Conservation (phyloP, 108 stramenopile genomes). For the Nannochloropsis oceanica region DNA sequence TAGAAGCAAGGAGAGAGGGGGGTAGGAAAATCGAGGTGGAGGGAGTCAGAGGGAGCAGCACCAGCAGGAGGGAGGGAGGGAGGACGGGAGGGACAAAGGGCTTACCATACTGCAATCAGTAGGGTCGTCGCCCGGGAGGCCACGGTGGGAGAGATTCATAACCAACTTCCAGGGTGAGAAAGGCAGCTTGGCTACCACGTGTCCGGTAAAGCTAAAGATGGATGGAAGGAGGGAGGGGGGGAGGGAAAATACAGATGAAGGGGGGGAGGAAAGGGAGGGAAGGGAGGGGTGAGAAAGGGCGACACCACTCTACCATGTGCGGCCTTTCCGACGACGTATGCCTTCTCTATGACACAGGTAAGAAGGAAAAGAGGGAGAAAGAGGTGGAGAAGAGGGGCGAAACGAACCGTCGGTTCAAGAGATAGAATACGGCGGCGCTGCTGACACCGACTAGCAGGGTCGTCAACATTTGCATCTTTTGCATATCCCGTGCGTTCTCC, state of each 20-base stretch:
- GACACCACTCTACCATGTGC: not conserved
- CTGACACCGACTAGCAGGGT: not conserved
- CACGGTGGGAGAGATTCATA: too few species aligned
- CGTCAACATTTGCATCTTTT: not conserved
- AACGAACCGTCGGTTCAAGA: not conserved
- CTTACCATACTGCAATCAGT: too few species aligned
- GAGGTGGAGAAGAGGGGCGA: not conserved
- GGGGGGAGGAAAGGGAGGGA: not conserved
- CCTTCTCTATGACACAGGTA: not conserved
- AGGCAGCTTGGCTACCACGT: too few species aligned
- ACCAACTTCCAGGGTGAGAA: too few species aligned
- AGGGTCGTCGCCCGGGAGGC: too few species aligned
- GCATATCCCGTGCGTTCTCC: not conserved
- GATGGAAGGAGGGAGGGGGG: not conserved
- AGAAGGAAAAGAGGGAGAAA: not conserved
- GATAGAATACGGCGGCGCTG: not conserved
- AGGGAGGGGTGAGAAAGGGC: not conserved
- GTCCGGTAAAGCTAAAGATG: too few species aligned
- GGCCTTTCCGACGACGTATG: not conserved
- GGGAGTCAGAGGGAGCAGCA: too few species aligned
- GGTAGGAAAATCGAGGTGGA: too few species aligned
- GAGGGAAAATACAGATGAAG: not conserved
- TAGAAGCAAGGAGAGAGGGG: too few species aligned
- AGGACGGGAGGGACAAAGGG: too few species aligned
- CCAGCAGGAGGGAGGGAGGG: too few species aligned